Evolutionary conservation across 2,329 filamentous ascomycete species (phyloP), one percentile per base, ranked within the genome.

Genomic region (Ophiostoma piceae): DNA sequence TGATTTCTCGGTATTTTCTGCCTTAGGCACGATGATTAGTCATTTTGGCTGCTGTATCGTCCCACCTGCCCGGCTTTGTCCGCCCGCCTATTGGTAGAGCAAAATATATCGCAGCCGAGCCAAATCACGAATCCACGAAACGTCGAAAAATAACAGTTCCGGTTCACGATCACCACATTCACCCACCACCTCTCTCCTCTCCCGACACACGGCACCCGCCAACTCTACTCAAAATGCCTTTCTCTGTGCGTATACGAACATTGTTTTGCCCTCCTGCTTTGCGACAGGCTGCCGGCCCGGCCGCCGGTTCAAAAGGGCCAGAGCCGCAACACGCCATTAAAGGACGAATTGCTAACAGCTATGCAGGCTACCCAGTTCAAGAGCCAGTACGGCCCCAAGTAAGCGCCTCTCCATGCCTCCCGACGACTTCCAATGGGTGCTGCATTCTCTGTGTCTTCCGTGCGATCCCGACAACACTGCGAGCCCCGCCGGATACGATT

Each of bases 321-420:
- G 26, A 16, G 22, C 11, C 57, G 47, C 43, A 65, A 39, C n/a
- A 16, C 47, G 4, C 22, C 22, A 69, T 60, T 67, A 47, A 11
- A 41, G 51, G 29, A 12, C 35, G 19, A 39, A 32, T 19, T 41
- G 57, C 67, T 71, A 71, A 71, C 51, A 26, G 35, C 32, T 39
- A n/a, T 67, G 22, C 75, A 86, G 84, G 82, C 81, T 78, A 77
- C 79, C 66, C 74, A 78, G 72, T 89, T 88, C 83, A 84, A 84
- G 81, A 89, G 86, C 80, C 81, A 83, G 74, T 88, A 87, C 78
- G 87, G 86, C 77, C 88, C 88, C 68, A 89, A 88, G 88, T 90
- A 86, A 81, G 83, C 80, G 78, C 29, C 64, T 3, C 41, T n/a
- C 41, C 32, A 11, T 19, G 2, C 29, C 2, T 14, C 12, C 3